Percentiles rank a stretch among this genome's conserved stretches.
These are phyloP conservation scores for Mortierella sp. DNA, from an alignment of 371 early-diverging fungal species.

Conservation along the genomic window DNA sequence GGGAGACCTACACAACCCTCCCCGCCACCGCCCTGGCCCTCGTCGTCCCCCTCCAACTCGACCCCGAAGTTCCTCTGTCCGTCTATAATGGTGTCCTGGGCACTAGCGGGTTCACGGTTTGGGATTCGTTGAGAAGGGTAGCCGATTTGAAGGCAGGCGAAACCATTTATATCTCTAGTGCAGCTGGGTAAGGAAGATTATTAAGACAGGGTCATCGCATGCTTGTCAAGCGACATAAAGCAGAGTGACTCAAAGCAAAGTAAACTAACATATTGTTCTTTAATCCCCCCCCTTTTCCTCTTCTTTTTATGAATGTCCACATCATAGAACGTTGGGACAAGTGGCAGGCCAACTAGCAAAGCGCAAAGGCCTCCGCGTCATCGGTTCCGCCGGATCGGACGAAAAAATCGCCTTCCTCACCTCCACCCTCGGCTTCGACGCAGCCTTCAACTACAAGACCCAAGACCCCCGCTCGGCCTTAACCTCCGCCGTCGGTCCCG, in stretches of 20 bases:
- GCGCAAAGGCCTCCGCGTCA: slow-evolving; percentile 67
- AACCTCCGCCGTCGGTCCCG: slow-evolving; percentile 20
- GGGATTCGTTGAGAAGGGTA: slow-evolving; percentile 44
- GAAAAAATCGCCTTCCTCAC: slow-evolving; percentile 75
- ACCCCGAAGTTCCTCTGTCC: slow-evolving; percentile 20
- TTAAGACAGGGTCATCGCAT: background rate
- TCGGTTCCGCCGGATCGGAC: slow-evolving; percentile 77
- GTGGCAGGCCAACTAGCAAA: slow-evolving; percentile 76
- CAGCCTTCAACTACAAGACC: slow-evolving; percentile 82
- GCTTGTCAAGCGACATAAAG: too few relatives aligned
- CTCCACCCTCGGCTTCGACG: slow-evolving; percentile 69
- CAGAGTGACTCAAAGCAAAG: too few relatives aligned
- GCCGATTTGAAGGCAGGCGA: slow-evolving; percentile 76
- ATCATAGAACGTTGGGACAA: slow-evolving; percentile 68
- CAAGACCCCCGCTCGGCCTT: slow-evolving; percentile 34
- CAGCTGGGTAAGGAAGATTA: slow-evolving; percentile 59
- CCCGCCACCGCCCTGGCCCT: slow-evolving; percentile 4
- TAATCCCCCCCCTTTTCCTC: background rate
- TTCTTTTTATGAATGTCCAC: background rate
- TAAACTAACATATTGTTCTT: background rate
- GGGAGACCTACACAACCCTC: slow-evolving; percentile 34
- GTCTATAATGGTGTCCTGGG: slow-evolving; percentile 63
- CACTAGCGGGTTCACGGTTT: slow-evolving; percentile 64
- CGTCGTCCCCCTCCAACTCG: background rate
- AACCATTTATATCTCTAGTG: slow-evolving; percentile 68